Base-by-base conservation (phyloP, 345 rosid genomes). In the Gynandropsis gynandra region DNA sequence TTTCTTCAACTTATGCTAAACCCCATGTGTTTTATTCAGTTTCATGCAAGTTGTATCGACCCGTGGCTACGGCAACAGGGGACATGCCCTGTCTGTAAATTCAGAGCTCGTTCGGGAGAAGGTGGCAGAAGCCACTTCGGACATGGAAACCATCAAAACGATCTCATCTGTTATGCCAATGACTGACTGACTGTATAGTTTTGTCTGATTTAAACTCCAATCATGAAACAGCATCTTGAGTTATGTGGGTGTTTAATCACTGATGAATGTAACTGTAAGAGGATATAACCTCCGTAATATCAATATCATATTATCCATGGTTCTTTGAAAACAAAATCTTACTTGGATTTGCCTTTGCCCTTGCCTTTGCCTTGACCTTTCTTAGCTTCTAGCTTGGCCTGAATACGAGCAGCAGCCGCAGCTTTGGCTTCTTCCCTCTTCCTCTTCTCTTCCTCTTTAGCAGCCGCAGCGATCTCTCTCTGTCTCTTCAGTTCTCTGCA, bases 371-470 rank as follows among this genome's bases (percentile, higher is more conserved):
- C 90, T 32, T 63, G 80, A 42, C 75, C 84, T 62, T 81, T 92
- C 82, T 87, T 85, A 7, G 96, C 65, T 4, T 78, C 96, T 33
- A 92, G 58, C 76, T 92, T 87, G 73, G 96, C 93, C 43, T 82
- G 96, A 56, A 87, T 67, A 16, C 93, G 83, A 16, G 96, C 86
- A n/a, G 96, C 89, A 0, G 95, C 95, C 0, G 96, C 86, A 4
- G 96, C 96, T 68, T 87, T 87, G 10, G 96, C 96, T 64, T 79
- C 95, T 68, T 92, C 96, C 65, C 98, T 74, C 73, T 64, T 87
- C 75, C 60, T 85, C 74, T 85, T 82, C 46, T 84, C 95, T 53
- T 78, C 96, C 59, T 82, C 98, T 63, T 85, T 92, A 3, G 51
- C 51, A 5, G 89, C 77, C 4, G 95, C 89, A 35, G 93, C 85